Base-by-base conservation (phyloP, 1,284 basidiomycete genomes). In the Ganoderma meredithae region DNA sequence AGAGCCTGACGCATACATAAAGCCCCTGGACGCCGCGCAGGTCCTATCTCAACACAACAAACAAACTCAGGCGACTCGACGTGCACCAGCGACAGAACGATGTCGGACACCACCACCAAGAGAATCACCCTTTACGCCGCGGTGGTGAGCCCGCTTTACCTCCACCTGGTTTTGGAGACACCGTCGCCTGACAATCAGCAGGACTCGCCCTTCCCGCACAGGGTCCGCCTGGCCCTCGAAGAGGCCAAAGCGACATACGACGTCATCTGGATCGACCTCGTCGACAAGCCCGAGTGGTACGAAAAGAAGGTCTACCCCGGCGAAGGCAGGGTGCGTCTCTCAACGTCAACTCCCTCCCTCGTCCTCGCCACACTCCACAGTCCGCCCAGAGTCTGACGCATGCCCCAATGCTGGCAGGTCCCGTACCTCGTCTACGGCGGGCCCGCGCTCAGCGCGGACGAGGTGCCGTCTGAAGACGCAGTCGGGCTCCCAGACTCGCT, bases 241-340 rank as follows among this genome's bases (percentile, higher is more conserved):
- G 89, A 91, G 69, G 82, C 83, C 3, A 83, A 83, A 12, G 82
- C 84, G 6, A 75, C 83, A 0, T 86, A 81, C 74, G 84, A 82
- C 52, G 77, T 81, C 41, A 88, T 82, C 71, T 83, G 88, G 72
- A 86, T 91, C 66, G 85, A 91, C 72, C 77, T 91, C 52, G 69
- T 76, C 71, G 86, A 89, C 81, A 92, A 91, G 79, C 90, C 90
- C 0, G 83, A 82, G 59, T 90, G 89, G 89, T 90, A 88, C 75
- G 83, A 85, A 0, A 81, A 85, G 2, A 82, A 86, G 67, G 83
- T 91, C 55, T 90, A 91, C 77, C 85, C 85, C 2, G 88, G 47
- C 9, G 60, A 85, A 3, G 84, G 85, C 77, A 90, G 90, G 82
- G 88, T 88, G 15, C 17, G 61, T 43, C 41, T 6, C 15, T 62